Evolutionary conservation across 169 alveolate species (phyloP).

Genomic region (Cryptosporidium tyzzeri): DNA sequence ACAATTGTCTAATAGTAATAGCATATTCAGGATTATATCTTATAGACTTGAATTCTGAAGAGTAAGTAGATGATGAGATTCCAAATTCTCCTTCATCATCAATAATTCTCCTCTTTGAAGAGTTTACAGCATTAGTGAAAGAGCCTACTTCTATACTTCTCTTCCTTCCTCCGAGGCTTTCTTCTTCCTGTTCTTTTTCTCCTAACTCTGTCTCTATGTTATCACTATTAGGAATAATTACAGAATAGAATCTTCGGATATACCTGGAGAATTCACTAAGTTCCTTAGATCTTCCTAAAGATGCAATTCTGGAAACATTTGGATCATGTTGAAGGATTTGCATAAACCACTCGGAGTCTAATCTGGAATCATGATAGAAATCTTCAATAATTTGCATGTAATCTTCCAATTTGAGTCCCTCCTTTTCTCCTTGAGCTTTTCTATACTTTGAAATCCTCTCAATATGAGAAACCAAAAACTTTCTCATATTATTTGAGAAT

Average conservation of each 20-base stretch:
- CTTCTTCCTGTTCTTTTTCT: neutral
- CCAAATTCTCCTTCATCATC: neutral
- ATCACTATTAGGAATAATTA: neutral
- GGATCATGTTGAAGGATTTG: slow-evolving; percentile 8
- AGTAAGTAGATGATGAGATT: neutral
- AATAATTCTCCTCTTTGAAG: slow-evolving; percentile 16
- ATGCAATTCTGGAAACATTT: slow-evolving; percentile 18
- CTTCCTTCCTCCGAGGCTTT: slow-evolving; percentile 8
- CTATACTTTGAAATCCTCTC: slow-evolving; percentile 73
- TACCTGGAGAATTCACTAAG: slow-evolving; percentile 29
- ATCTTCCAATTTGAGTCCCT: slow-evolving; percentile 54
- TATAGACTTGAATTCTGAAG: neutral
- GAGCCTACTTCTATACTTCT: slow-evolving; percentile 5
- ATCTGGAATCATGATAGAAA: slow-evolving; percentile 14
- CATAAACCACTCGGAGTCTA: slow-evolving; percentile 27
- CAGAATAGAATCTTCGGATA: slow-evolving; percentile 52
- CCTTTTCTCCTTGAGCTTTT: slow-evolving; percentile 53
- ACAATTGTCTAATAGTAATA: slow-evolving; percentile 85
- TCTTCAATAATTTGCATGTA: slow-evolving; percentile 33
- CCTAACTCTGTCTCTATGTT: neutral
- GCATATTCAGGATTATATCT: slow-evolving; percentile 75
- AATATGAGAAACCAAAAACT: slow-evolving; percentile 57
- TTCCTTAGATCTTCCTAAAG: neutral
- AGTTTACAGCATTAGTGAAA: neutral
- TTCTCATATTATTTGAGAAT: slow-evolving; percentile 75